These are phyloP conservation scores for Melocanna baccifera DNA, from an alignment of 176 grass and related monocot genomes.

Conservation along the genomic window DNA sequence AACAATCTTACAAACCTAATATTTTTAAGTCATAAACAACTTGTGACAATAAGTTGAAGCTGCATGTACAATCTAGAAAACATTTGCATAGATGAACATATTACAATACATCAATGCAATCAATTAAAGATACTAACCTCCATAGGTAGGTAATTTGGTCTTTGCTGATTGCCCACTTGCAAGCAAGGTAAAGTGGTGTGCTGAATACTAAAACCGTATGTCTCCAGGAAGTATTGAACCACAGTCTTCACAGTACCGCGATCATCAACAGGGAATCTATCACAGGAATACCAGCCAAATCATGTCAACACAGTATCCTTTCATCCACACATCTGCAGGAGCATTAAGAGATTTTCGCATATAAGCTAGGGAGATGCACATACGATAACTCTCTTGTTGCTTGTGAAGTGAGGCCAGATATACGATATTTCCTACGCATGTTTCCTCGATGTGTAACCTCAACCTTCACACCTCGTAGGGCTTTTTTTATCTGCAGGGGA, in stretches of 20 bases:
- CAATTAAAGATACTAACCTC: conserved; percentile 45
- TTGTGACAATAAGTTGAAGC: conserved; percentile 7
- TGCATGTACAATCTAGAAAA: not conserved
- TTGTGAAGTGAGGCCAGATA: conserved; percentile 89
- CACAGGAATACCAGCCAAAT: conserved; percentile 16
- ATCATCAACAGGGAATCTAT: conserved; percentile 80
- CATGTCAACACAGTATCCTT: not conserved
- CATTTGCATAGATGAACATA: not conserved
- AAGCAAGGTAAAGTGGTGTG: conserved; percentile 89
- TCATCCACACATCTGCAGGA: not conserved
- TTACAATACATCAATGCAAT: not conserved
- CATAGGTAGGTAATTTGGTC: conserved; percentile 92
- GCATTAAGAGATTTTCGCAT: not conserved
- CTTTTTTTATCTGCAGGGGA: conserved; percentile 74
- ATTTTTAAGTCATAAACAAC: conserved; percentile 24
- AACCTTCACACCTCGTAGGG: conserved; percentile 83
- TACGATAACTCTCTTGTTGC: conserved; percentile 87
- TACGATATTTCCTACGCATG: conserved; percentile 93
- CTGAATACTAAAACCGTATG: conserved; percentile 83
- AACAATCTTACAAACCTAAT: conserved; percentile 90
- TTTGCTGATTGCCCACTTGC: conserved; percentile 94
- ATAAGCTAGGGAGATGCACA: conserved; percentile 10
- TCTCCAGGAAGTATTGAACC: conserved; percentile 90
- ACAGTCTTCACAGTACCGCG: conserved; percentile 89
- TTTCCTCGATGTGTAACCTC: conserved; percentile 92